Percentiles rank a stretch among this genome's conserved stretches.
phyloP scores from a whole-genome alignment of 2,329 filamentous ascomycete species.

The Phaeosphaeria sp. region DNA sequence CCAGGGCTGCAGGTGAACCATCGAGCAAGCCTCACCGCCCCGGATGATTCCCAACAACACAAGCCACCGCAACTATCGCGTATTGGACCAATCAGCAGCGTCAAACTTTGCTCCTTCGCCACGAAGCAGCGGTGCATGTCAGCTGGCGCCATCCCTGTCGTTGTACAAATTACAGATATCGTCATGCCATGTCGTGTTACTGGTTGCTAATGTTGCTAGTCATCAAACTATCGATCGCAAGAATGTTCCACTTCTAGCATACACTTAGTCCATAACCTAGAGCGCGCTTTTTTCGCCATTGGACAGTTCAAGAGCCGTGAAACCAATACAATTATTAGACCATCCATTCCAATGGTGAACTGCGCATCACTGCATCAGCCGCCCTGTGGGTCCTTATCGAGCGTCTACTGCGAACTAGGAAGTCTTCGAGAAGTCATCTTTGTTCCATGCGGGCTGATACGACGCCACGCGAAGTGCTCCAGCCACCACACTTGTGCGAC shows the following conservation, averaged over 20 bases:
- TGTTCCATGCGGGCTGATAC: not conserved
- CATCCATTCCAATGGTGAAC: not conserved
- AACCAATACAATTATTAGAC: constrained; percentile 6
- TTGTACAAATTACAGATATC: constrained; percentile 1
- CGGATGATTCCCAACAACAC: constrained; percentile 5
- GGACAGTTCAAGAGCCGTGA: not conserved
- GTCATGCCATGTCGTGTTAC: not conserved
- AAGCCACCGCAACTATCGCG: constrained; percentile 6
- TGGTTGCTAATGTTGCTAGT: not conserved
- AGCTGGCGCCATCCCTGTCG: not conserved
- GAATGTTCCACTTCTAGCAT: not conserved
- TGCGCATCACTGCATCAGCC: constrained; percentile 21
- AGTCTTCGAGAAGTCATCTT: not conserved
- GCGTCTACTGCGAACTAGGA: not conserved
- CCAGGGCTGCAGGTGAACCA: not conserved
- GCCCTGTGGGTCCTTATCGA: constrained; percentile 9
- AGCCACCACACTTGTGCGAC: not conserved
- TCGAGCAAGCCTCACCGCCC: constrained; percentile 20
- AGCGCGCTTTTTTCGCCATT: not conserved
- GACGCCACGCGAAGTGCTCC: not conserved
- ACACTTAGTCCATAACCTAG: not conserved
- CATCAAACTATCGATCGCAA: not conserved
- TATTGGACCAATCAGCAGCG: constrained; percentile 4
- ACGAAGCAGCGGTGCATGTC: constrained; percentile 7
- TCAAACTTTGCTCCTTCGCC: not conserved